Conservation (phyloP, 768 basidiomycete species). For the Mycena venus region DNA sequence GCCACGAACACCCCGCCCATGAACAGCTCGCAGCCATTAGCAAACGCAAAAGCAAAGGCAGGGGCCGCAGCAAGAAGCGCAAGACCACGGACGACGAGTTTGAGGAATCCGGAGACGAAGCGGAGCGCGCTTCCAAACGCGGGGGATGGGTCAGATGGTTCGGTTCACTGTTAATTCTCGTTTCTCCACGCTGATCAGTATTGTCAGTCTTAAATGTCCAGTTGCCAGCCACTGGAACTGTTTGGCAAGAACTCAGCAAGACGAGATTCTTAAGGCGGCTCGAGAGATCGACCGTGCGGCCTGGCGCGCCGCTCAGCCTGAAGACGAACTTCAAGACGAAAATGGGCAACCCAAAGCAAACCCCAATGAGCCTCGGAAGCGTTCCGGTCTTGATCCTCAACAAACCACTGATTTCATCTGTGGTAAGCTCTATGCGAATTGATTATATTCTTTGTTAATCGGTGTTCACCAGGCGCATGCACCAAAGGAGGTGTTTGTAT, state of each 20-base stretch:
- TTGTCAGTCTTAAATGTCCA: constrained; percentile 78
- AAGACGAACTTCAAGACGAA: constrained; percentile 37
- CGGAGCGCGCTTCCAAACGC: constrained; percentile 60
- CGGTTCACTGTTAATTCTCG: constrained; percentile 34
- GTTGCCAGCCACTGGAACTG: constrained; percentile 85
- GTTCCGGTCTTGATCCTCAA: constrained; percentile 58
- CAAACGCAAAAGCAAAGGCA: constrained; percentile 55
- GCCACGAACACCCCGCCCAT: constrained; percentile 72
- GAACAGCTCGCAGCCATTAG: constrained; percentile 54
- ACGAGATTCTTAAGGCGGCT: constrained; percentile 80
- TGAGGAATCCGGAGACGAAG: constrained; percentile 68
- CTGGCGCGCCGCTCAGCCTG: constrained; percentile 48
- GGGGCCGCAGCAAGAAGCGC: constrained; percentile 58
- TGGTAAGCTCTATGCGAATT: constrained; percentile 48
- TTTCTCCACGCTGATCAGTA: constrained; percentile 24
- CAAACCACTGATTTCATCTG: constrained; percentile 88
- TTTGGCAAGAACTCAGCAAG: constrained; percentile 72
- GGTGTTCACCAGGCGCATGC: constrained; percentile 60
- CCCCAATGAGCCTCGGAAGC: constrained; percentile 56
- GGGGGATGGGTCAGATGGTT: constrained; percentile 93
- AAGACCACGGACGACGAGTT: constrained; percentile 60
- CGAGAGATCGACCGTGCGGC: constrained; percentile 62
- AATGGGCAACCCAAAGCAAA: constrained; percentile 33
- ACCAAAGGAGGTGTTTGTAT: constrained; percentile 85
- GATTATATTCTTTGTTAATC: not conserved